Base-by-base conservation (phyloP, 345 rosid genomes). In the Turritis glabra region DNA sequence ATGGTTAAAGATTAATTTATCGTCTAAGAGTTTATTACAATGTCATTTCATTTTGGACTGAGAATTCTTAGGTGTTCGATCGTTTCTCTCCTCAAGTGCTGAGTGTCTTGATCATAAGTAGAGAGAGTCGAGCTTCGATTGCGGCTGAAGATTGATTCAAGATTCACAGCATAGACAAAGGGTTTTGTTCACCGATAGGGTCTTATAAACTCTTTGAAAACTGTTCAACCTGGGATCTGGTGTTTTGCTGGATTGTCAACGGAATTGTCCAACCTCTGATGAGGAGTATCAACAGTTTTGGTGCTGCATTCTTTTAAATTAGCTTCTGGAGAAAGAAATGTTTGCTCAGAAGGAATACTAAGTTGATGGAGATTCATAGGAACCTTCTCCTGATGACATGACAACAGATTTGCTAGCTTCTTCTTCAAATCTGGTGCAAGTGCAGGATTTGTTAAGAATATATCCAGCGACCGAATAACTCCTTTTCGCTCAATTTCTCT, bases 371-470 rank as follows among this genome's bases (percentile, higher is more conserved):
- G 38, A 47, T 68, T 79, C 51, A 58, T 48, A 61, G 75, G 57
- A 53, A 55, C 69, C 70, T 72, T 81, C 13, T 35, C 58, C 48
- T 80, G 82, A 50, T 27, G 64, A 35, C 50, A 59, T 41, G 81
- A 73, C 82, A 86, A 80, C 64, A 85, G 51, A 46, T 51, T 79
- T 56, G 48, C 68, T 76, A 91, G 84, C 82, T 79, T 82, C 70
- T 87, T 86, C 74, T 79, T 87, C 37, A 89, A 68, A 46, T 69
- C 64, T 61, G 86, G 84, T 52, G 89, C 82, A 71, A 94, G 66
- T 11, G 43, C 77, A 64, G 78, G 69, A 56, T 75, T 83, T 5
- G 76, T 46, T 17, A 82, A 67, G 80, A 88, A 78, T 75, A 80
- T 74, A 69, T 91, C 90, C 48, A 84, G 11, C 3, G 87, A 84